Conservation (phyloP, 768 basidiomycete species). For the Boletus sp. region DNA sequence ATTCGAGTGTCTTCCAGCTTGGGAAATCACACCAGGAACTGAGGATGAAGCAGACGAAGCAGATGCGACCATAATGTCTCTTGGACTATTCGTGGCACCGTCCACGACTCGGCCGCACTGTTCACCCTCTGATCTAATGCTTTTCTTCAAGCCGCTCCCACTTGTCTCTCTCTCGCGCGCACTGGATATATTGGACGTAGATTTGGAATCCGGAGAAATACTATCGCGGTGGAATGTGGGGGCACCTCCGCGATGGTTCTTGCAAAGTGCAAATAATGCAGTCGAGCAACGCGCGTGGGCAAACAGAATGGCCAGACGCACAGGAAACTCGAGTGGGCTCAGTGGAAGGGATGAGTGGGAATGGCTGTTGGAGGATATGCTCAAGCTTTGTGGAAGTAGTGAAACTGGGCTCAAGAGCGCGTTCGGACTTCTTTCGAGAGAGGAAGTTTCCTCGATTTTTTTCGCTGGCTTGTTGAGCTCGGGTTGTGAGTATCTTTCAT, state of each 20-base stretch:
- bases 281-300: constrained; percentile 81
- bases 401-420: constrained; percentile 68
- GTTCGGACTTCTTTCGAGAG: constrained; percentile 67
- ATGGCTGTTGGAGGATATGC: constrained; percentile 86
- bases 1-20: constrained; percentile 95
- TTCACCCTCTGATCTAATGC: constrained; percentile 65
- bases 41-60: constrained; percentile 69
- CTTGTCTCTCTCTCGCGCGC: constrained; percentile 71
- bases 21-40: constrained; percentile 59
- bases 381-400: constrained; percentile 65
- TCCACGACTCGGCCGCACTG: constrained; percentile 55
- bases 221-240: constrained; percentile 84
- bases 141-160: constrained; percentile 82
- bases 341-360: constrained; percentile 77
- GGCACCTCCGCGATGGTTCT: constrained; percentile 85
- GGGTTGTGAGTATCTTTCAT: constrained; percentile 63
- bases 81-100: constrained; percentile 77
- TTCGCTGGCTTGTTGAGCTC: constrained; percentile 81
- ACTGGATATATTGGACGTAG: constrained; percentile 89
- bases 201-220: constrained; percentile 91
- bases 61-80: constrained; percentile 77
- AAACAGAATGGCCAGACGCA: constrained; percentile 75
- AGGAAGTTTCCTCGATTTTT: constrained; percentile 80
- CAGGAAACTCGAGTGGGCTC: constrained; percentile 54
- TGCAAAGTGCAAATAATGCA: constrained; percentile 66